Conservation (phyloP, 257 asterid genomes). For the Solanum bulbocastanum region DNA sequence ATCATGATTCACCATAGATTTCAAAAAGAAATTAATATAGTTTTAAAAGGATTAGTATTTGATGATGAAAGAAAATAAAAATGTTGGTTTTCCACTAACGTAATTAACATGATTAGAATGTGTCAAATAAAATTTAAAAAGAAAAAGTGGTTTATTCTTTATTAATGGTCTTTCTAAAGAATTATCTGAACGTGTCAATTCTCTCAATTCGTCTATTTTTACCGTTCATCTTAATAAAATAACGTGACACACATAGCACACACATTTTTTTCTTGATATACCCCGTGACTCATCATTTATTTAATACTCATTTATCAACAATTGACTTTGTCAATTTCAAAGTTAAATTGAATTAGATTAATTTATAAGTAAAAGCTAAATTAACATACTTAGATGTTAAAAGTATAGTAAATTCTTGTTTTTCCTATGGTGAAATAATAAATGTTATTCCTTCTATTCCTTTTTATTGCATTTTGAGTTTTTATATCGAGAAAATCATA, state of each 20-base stretch:
- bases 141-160: rapidly evolving
- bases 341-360: background rate
- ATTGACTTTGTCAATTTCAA: background rate
- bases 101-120: background rate
- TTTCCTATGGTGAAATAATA: background rate
- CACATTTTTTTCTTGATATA: background rate
- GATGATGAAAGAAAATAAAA: background rate
- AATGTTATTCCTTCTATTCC: background rate
- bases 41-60: background rate
- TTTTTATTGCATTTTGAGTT: background rate
- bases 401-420: no score
- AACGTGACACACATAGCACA: background rate
- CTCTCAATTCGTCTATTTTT: background rate
- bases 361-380: background rate
- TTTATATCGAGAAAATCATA: background rate
- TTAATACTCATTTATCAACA: no score
- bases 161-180: background rate
- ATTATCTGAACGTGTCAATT: background rate
- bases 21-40: background rate
- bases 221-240: background rate
- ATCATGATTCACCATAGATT: background rate
- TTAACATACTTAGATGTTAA: background rate
- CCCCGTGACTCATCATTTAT: background rate
- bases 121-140: background rate
- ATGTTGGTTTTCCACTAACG: background rate